Conservation (phyloP, 2,329 filamentous ascomycete genomes). For the Cercospora janseana region DNA sequence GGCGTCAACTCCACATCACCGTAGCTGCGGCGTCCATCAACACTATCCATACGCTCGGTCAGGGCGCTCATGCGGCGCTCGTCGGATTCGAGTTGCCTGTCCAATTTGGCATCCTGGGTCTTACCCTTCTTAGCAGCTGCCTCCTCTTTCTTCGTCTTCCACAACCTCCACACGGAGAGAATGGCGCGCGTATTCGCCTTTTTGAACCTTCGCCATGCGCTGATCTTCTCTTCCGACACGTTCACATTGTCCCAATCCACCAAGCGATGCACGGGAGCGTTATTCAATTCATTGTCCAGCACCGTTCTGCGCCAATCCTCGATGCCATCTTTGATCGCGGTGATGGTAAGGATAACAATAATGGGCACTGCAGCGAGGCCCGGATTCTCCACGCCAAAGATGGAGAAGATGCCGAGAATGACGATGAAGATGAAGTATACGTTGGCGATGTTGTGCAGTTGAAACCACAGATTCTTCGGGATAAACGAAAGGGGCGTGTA, state of each 20-base stretch:
- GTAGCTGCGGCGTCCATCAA: slow-evolving; percentile 49
- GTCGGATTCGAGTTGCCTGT: slow-evolving; percentile 51
- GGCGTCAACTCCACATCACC: slow-evolving; percentile 90
- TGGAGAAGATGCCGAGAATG: slow-evolving; percentile 88
- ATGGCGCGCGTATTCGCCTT: slow-evolving; percentile 72
- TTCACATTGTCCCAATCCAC: slow-evolving; percentile 92
- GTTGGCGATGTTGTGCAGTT: slow-evolving; percentile 98
- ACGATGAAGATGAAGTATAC: slow-evolving; percentile 97
- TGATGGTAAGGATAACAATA: slow-evolving; percentile 86
- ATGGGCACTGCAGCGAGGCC: slow-evolving; percentile 86
- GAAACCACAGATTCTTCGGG: slow-evolving; percentile 94
- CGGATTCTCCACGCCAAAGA: slow-evolving; percentile 89
- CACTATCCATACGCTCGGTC: slow-evolving; percentile 46
- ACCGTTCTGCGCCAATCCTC: slow-evolving; percentile 92
- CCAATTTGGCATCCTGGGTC: slow-evolving; percentile 46
- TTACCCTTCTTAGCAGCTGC: slow-evolving; percentile 47
- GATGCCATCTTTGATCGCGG: slow-evolving; percentile 88
- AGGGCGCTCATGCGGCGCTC: slow-evolving; percentile 50
- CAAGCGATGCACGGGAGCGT: slow-evolving; percentile 88
- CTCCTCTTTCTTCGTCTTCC: slow-evolving; percentile 44
- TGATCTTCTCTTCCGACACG: slow-evolving; percentile 80
- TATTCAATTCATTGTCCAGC: slow-evolving; percentile 91
- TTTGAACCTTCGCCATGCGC: slow-evolving; percentile 82
- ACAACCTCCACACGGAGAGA: slow-evolving; percentile 54
- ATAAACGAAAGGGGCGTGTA: slow-evolving; percentile 94